Evolutionary conservation across 1,284 basidiomycete species (phyloP).

Genomic region (Xanthoconium separans): DNA sequence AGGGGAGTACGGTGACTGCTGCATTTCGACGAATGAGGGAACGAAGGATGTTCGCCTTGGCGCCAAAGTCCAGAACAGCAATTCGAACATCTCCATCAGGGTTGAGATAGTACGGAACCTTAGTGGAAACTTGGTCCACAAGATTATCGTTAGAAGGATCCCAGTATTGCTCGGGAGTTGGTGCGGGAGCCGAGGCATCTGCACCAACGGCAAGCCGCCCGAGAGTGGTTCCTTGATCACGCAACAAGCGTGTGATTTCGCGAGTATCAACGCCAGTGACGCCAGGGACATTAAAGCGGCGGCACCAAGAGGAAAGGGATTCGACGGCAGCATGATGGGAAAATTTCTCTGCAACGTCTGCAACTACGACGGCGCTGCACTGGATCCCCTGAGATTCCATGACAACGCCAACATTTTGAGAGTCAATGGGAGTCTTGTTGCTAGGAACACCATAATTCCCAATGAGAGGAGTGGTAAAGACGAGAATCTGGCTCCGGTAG

Average conservation of each 20-base stretch:
- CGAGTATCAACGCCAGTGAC: slow-evolving; percentile 98
- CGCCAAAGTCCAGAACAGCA: slow-evolving; percentile 96
- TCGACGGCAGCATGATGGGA: slow-evolving; percentile 96
- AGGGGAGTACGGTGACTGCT: slow-evolving; percentile 92
- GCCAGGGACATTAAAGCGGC: slow-evolving; percentile 86
- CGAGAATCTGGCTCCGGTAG: slow-evolving; percentile 96
- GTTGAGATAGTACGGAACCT: slow-evolving; percentile 84
- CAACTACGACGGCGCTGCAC: slow-evolving; percentile 91
- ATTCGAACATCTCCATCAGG: slow-evolving; percentile 86
- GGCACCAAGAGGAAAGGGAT: slow-evolving; percentile 92
- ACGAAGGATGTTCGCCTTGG: slow-evolving; percentile 96
- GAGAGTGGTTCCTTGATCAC: slow-evolving; percentile 96
- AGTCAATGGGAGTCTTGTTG: slow-evolving; percentile 75
- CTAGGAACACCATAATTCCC: slow-evolving; percentile 97
- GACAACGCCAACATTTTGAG: slow-evolving; percentile 84
- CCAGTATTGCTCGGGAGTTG: slow-evolving; percentile 76
- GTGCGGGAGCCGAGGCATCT: slow-evolving; percentile 65
- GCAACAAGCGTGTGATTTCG: slow-evolving; percentile 90
- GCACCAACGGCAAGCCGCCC: slow-evolving; percentile 86
- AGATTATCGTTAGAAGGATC: slow-evolving; percentile 93
- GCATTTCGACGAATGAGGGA: slow-evolving; percentile 90
- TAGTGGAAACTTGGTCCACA: slow-evolving; percentile 90
- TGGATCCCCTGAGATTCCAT: slow-evolving; percentile 91
- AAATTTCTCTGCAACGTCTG: slow-evolving; percentile 92
- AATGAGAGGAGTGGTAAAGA: slow-evolving; percentile 97